phyloP scores from a whole-genome alignment of 148 eudicot species.

The Dianthus caryophyllus region DNA sequence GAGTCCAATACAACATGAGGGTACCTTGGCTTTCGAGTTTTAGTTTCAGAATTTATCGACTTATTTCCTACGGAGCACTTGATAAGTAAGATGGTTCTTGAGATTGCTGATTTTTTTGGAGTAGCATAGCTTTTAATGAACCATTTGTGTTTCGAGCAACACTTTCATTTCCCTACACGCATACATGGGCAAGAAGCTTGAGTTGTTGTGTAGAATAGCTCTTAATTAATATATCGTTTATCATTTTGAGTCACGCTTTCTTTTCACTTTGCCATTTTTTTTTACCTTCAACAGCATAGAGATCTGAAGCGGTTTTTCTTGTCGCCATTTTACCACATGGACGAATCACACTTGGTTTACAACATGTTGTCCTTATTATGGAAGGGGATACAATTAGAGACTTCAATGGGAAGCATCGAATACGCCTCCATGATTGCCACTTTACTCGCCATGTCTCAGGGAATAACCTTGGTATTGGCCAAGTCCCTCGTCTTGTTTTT shows the following conservation, averaged over 20 bases:
- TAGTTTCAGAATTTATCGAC: background rate
- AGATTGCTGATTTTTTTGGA: too few relatives aligned
- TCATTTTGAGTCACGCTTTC: background rate
- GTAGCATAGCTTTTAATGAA: too few relatives aligned
- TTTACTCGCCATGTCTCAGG: conserved; percentile 77
- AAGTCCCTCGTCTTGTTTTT: conserved; percentile 55
- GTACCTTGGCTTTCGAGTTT: background rate
- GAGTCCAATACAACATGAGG: background rate
- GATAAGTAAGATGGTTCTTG: background rate
- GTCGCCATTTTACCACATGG: conserved; percentile 81
- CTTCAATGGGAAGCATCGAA: conserved; percentile 69
- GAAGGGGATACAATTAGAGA: conserved; percentile 87
- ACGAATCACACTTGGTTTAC: conserved; percentile 77
- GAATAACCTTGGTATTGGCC: conserved; percentile 63
- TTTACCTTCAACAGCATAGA: conserved; percentile 46
- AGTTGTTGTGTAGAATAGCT: background rate
- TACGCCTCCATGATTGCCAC: conserved; percentile 69
- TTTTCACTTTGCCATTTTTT: conserved; percentile 2
- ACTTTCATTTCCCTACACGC: background rate
- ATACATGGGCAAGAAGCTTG: background rate
- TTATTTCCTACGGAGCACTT: background rate
- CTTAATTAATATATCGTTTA: background rate
- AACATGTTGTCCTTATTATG: conserved; percentile 90
- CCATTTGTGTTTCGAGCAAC: too few relatives aligned
- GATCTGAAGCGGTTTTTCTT: conserved; percentile 73